Evolutionary conservation across 2,329 filamentous ascomycete genomes (phyloP).

Genomic region (Teratosphaeria nubilosa): DNA sequence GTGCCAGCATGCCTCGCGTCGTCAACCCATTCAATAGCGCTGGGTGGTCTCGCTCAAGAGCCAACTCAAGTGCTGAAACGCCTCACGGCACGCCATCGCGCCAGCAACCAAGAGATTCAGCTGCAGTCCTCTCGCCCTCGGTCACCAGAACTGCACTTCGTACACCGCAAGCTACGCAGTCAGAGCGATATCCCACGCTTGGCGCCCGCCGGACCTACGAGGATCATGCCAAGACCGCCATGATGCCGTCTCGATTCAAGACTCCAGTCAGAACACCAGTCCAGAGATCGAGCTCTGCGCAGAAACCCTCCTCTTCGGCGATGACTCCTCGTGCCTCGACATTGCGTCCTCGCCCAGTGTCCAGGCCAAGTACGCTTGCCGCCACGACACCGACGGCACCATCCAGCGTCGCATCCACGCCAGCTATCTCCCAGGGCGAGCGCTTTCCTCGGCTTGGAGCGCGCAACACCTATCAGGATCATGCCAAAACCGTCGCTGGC

Average conservation of each 20-base stretch:
- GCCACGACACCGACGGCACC: neutral
- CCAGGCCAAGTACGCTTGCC: neutral
- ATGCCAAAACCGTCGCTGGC: conserved; percentile 18
- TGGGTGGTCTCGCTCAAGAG: conserved; percentile 9
- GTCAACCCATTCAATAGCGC: conserved; percentile 12
- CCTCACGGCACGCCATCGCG: neutral
- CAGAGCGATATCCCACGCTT: conserved; percentile 7
- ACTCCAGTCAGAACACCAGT: conserved; percentile 4
- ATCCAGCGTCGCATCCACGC: neutral
- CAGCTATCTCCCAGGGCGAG: neutral
- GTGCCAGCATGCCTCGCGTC: conserved; percentile 16
- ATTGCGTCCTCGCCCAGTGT: neutral
- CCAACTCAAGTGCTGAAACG: neutral
- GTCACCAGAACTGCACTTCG: neutral
- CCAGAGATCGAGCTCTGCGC: conserved; percentile 3
- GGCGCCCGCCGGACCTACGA: conserved; percentile 1
- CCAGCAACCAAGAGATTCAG: neutral
- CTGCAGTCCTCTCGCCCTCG: neutral
- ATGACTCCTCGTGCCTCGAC: conserved; percentile 4
- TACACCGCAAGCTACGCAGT: neutral
- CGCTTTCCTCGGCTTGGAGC: conserved; percentile 4
- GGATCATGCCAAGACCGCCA: conserved; percentile 8
- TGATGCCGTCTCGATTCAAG: conserved; percentile 5
- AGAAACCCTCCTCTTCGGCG: neutral
- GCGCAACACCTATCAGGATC: neutral